phyloP scores from a whole-genome alignment of 768 basidiomycete genomes.

The Termitomyces sp. region DNA sequence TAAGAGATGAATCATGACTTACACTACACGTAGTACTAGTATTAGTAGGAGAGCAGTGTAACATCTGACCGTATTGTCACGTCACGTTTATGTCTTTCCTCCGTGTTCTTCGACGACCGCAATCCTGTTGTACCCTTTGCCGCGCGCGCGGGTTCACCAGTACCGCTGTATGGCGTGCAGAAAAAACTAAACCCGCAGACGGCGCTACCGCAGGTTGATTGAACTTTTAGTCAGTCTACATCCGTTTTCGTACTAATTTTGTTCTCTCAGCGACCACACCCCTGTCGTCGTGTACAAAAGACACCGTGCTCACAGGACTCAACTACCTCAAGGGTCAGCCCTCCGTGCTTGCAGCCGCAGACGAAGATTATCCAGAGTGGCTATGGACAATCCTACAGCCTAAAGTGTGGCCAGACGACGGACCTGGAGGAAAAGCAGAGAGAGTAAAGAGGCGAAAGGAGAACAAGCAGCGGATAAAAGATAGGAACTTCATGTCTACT shows the following conservation, averaged over 20 bases:
- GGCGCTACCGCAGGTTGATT: conserved; percentile 6
- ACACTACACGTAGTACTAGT: too few species aligned
- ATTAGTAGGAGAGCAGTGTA: too few species aligned
- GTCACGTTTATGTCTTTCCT: conserved; percentile 23
- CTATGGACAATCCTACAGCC: conserved; percentile 75
- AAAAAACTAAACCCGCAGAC: conserved; percentile 10
- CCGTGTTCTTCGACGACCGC: conserved; percentile 19
- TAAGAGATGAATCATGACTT: too few species aligned
- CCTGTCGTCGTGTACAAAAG: conserved; percentile 63
- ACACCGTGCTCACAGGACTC: conserved; percentile 75
- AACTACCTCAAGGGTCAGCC: conserved; percentile 82
- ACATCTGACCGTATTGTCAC: too few species aligned
- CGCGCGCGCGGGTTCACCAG: conserved; percentile 13
- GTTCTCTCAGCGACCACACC: conserved; percentile 21
- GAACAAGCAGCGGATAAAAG: conserved; percentile 71
- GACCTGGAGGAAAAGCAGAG: conserved; percentile 68
- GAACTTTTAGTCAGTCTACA: background rate
- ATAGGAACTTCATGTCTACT: conserved; percentile 82
- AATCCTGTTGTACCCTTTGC: conserved; percentile 11
- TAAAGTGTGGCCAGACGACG: conserved; percentile 61
- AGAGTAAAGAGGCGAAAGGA: conserved; percentile 52
- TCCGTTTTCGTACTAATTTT: background rate
- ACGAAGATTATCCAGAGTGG: conserved; percentile 88
- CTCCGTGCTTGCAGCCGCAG: conserved; percentile 70
- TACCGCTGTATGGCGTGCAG: conserved; percentile 4